phyloP scores from a whole-genome alignment of 202 grass and related monocot genomes.

The Panicum hallii region DNA sequence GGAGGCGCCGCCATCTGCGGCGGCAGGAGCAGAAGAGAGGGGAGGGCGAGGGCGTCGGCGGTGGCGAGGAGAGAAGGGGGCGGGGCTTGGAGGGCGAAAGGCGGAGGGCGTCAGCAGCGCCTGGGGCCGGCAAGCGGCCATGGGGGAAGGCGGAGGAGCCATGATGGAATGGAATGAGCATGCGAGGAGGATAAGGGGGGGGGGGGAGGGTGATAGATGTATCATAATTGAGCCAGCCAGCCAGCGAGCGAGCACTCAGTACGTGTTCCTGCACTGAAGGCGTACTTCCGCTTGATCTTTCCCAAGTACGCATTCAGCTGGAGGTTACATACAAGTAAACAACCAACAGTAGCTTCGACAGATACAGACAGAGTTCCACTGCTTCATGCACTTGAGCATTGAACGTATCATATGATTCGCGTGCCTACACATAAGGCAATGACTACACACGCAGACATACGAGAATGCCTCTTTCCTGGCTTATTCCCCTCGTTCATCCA shows the following conservation, averaged over 20 bases:
- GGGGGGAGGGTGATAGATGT: background rate
- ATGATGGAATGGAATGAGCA: background rate
- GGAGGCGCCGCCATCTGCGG: constrained; percentile 46
- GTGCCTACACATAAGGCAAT: too few relatives aligned
- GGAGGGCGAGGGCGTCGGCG: constrained; percentile 8
- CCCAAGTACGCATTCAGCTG: too few relatives aligned
- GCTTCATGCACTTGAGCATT: too few relatives aligned
- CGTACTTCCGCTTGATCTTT: background rate
- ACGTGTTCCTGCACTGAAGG: background rate
- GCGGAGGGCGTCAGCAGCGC: background rate
- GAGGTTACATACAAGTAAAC: too few relatives aligned
- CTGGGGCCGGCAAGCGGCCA: background rate
- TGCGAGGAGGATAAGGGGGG: background rate
- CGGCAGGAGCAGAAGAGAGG: constrained; percentile 16
- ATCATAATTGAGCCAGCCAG: too few relatives aligned
- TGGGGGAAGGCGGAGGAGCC: background rate
- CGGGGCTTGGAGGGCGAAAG: background rate
- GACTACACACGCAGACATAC: too few relatives aligned
- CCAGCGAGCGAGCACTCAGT: background rate
- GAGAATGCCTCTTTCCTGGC: too few relatives aligned
- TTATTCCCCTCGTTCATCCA: too few relatives aligned
- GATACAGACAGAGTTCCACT: too few relatives aligned
- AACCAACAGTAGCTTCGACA: too few relatives aligned
- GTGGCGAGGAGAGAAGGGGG: background rate
- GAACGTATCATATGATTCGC: too few relatives aligned